phyloP scores from a whole-genome alignment of 352 stramenopile genomes.

The Lagenidium sp. region DNA sequence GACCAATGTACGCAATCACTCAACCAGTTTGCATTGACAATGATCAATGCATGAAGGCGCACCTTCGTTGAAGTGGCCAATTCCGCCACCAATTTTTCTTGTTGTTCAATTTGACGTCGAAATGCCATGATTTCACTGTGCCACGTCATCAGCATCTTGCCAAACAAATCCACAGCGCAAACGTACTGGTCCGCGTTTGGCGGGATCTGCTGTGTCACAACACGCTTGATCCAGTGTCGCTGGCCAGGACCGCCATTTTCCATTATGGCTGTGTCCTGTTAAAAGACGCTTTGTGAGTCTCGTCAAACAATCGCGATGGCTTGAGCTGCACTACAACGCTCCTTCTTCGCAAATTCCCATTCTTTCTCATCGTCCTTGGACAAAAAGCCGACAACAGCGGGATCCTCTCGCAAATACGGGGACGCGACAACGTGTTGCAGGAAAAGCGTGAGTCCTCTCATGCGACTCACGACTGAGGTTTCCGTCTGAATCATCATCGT shows the following conservation, averaged over 20 bases:
- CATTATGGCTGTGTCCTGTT: slow-evolving; percentile 24
- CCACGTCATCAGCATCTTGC: slow-evolving; percentile 1
- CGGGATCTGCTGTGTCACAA: slow-evolving; percentile 23
- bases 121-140: slow-evolving; percentile 35
- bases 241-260: slow-evolving; percentile 54
- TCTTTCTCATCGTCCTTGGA: slow-evolving; percentile 29
- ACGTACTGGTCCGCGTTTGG: slow-evolving; percentile 29
- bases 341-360: slow-evolving; percentile 53
- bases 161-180: background rate
- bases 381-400: slow-evolving; percentile 42
- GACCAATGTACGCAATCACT: background rate
- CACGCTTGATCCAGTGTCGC: slow-evolving; percentile 57
- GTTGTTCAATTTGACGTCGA: slow-evolving; percentile 47
- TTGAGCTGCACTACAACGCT: background rate
- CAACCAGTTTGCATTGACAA: background rate
- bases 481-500: slow-evolving; percentile 38
- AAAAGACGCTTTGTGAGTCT: background rate
- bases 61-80: slow-evolving; percentile 44
- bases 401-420: slow-evolving; percentile 48
- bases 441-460: slow-evolving; percentile 48
- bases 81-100: slow-evolving; percentile 37
- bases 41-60: background rate
- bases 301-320: background rate
- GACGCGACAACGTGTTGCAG: slow-evolving; percentile 43
- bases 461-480: slow-evolving; percentile 47